Base-by-base conservation (phyloP, 352 stramenopile genomes). In the Pythium scleroteichum region DNA sequence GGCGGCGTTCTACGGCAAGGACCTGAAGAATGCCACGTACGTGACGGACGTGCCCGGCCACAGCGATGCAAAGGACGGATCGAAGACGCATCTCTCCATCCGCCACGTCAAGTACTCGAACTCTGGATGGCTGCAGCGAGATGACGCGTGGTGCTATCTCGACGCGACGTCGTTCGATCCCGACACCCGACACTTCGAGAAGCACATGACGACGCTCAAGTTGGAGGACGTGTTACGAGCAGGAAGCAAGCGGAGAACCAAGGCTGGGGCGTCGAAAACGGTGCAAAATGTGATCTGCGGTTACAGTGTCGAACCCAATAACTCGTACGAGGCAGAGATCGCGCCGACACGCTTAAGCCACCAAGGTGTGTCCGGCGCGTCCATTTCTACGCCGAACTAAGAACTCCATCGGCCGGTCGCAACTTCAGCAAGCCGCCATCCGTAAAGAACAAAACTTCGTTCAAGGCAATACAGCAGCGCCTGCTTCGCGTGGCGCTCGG, bases 61-160 rank as follows among this genome's bases (percentile, higher is more conserved):
- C 24, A 16, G 35, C 1, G 2, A 47, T 20, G 7, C 14, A 35
- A 40, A 22, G 26, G 29, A 26, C 3, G 20, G 22, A 46, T 35
- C 7, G 22, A 35, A n/a, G 14, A 14, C 27, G 12, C 44, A 53
- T 0, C n/a, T 70, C 1, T 47, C 55, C 6, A 26, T 70, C 17
- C 59, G 59, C 14, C 27, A 44, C 6, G 56, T 51, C 19, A 62
- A 49, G 16, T 65, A 64, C 35, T 26, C 49, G n/a, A 26, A 26
- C 17, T 27, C 22, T 6, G 46, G 33, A 13, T 58, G 39, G 55
- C 32, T 65, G 7, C 33, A 26, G 1, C 54, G 50, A 35, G 24
- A 57, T 13, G 62, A 65, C 10, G 49, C 55, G 23, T 70, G 62
- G 62, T 65, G 62, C 39, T 70, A 44, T 23, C 23, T 70, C 13